Percentiles rank a stretch among this genome's conserved stretches.
Evolutionary conservation across 805 yeast species (phyloP).

Genomic region (Candida berthetii): DNA sequence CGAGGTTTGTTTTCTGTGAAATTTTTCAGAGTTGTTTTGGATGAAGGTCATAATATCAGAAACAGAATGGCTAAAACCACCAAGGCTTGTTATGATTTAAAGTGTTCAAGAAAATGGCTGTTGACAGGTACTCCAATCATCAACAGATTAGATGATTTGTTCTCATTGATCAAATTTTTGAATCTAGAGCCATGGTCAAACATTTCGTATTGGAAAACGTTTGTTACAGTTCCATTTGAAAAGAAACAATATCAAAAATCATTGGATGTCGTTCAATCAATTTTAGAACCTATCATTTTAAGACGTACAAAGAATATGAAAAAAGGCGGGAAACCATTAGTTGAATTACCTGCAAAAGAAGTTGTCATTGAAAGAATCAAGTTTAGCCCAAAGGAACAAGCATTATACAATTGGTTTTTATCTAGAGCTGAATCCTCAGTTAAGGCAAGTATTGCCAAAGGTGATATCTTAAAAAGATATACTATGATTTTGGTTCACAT

Average conservation of each 20-base stretch:
- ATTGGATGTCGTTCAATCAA: constrained; percentile 75
- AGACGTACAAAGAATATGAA: constrained; percentile 86
- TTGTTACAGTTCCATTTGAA: constrained; percentile 79
- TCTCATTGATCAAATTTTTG: constrained; percentile 67
- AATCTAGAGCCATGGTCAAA: constrained; percentile 88
- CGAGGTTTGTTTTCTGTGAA: constrained; percentile 65
- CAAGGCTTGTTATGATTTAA: constrained; percentile 64
- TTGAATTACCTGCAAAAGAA: constrained; percentile 70
- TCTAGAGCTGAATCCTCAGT: constrained; percentile 60
- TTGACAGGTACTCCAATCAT: constrained; percentile 93
- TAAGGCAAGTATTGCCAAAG: constrained; percentile 50
- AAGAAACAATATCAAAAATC: constrained; percentile 66
- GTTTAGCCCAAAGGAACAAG: constrained; percentile 60
- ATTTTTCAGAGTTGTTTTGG: constrained; percentile 73
- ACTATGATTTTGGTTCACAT: constrained; percentile 80
- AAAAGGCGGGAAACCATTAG: constrained; percentile 70
- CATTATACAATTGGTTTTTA: constrained; percentile 63
- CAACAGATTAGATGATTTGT: constrained; percentile 82
- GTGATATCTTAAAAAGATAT: constrained; percentile 65
- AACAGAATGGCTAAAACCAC: constrained; percentile 77
- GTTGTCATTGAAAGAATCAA: constrained; percentile 61
- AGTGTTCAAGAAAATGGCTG: constrained; percentile 69
- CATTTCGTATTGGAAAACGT: constrained; percentile 80
- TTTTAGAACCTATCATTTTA: constrained; percentile 74
- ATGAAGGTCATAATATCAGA: constrained; percentile 88